phyloP scores from a whole-genome alignment of 805 yeast species.

The Hanseniaspora meyeri region DNA sequence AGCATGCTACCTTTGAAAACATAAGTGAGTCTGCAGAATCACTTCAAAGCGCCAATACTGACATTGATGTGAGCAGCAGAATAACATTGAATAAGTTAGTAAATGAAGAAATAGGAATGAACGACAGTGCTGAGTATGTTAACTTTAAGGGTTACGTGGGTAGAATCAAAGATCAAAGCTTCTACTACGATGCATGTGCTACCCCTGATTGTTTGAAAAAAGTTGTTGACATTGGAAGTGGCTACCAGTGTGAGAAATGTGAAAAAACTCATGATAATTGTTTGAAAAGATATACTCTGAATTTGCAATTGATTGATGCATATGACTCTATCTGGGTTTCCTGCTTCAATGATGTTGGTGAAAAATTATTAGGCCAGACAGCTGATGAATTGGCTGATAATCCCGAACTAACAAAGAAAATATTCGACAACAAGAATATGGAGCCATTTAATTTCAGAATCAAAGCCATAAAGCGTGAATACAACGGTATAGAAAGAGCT shows the following conservation, averaged over 20 bases:
- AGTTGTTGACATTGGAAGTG: slow-evolving; percentile 59
- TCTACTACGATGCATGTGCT: slow-evolving; percentile 83
- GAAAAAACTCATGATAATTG: slow-evolving; percentile 58
- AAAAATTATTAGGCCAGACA: slow-evolving; percentile 46
- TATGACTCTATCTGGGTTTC: slow-evolving; percentile 81
- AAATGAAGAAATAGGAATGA: slow-evolving; percentile 54
- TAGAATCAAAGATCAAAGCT: slow-evolving; percentile 58
- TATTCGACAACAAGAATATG: slow-evolving; percentile 43
- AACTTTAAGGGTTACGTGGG: slow-evolving; percentile 61
- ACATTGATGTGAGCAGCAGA: slow-evolving; percentile 39
- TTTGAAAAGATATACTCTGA: slow-evolving; percentile 64
- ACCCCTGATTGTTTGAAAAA: slow-evolving; percentile 71
- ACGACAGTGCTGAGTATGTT: slow-evolving; percentile 72
- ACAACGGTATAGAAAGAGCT: slow-evolving; percentile 63
- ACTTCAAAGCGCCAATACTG: slow-evolving; percentile 23
- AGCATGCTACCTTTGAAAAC: slow-evolving; percentile 45
- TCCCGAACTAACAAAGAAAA: slow-evolving; percentile 29
- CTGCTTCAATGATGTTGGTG: slow-evolving; percentile 75
- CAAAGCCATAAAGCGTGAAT: slow-evolving; percentile 72
- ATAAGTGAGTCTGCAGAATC: slow-evolving; percentile 40
- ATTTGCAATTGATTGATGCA: slow-evolving; percentile 63
- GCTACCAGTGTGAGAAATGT: slow-evolving; percentile 85
- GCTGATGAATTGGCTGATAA: slow-evolving; percentile 46
- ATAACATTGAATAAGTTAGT: slow-evolving; percentile 56
- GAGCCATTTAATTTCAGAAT: slow-evolving; percentile 63